phyloP scores from a whole-genome alignment of 1,139 yeast species.

The Kodamaea fungicola region DNA sequence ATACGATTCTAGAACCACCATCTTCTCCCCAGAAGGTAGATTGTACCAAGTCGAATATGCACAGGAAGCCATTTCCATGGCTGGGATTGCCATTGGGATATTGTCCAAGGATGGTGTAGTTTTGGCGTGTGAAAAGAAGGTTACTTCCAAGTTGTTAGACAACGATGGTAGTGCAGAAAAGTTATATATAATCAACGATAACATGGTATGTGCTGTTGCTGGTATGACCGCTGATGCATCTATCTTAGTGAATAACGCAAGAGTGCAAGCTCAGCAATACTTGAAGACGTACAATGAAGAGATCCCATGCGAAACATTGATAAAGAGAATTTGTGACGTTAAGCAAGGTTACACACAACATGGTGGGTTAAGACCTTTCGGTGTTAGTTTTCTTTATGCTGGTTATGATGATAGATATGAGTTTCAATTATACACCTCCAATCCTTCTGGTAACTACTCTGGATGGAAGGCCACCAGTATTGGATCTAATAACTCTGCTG shows the following conservation, averaged over 20 bases:
- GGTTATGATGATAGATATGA: conserved; percentile 91
- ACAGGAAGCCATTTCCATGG: conserved; percentile 94
- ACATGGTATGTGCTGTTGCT: conserved; percentile 92
- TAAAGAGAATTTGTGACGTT: conserved; percentile 84
- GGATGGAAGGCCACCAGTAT: conserved; percentile 99
- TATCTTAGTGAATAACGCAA: conserved; percentile 83
- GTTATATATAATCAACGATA: conserved; percentile 74
- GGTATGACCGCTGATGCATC: conserved; percentile 98
- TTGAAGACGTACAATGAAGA: conserved; percentile 84
- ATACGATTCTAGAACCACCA: conserved; percentile 95
- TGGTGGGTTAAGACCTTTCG: conserved; percentile 98
- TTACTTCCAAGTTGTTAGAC: conserved; percentile 86
- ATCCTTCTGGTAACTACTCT: conserved; percentile 95
- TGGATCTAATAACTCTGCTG: conserved; percentile 95
- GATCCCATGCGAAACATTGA: conserved; percentile 87
- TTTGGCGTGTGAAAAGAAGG: conserved; percentile 93
- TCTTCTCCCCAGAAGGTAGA: conserved; percentile 98
- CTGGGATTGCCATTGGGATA: conserved; percentile 96
- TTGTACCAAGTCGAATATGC: conserved; percentile 96
- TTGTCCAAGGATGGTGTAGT: conserved; percentile 92
- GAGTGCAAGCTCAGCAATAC: conserved; percentile 80
- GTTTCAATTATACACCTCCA: conserved; percentile 89
- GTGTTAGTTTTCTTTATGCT: conserved; percentile 93
- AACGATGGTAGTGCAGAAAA: conserved; percentile 94
- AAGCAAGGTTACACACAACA: conserved; percentile 98